These are phyloP conservation scores for Triadica sebifera DNA, from an alignment of 345 rosid species.

Conservation along the genomic window DNA sequence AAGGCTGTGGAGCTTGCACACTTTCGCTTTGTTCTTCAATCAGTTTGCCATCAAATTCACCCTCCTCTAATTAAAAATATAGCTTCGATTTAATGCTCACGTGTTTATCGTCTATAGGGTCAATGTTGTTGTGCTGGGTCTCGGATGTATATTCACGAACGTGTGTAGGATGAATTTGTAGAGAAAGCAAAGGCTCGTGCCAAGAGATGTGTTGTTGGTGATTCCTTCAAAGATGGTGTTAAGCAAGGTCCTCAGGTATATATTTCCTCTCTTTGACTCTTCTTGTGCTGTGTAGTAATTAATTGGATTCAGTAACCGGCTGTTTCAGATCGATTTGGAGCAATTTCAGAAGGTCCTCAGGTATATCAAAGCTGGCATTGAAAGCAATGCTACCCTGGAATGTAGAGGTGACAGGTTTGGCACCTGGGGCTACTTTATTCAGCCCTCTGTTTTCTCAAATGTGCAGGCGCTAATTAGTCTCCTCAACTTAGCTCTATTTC, in stretches of 20 bases:
- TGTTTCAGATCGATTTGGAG: constrained; percentile 55
- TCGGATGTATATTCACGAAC: constrained; percentile 29
- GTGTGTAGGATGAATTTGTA: constrained; percentile 60
- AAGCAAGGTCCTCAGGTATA: constrained; percentile 96
- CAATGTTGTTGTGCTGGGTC: constrained; percentile 35
- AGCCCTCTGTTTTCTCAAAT: constrained; percentile 93
- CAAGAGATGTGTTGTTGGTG: constrained; percentile 61
- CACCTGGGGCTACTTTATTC: constrained; percentile 67
- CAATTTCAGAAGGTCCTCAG: constrained; percentile 71
- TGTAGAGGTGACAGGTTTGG: constrained; percentile 79
- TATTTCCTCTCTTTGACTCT: too few species aligned
- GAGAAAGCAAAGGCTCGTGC: constrained; percentile 92
- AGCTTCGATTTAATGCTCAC: background rate
- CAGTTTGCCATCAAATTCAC: constrained; percentile 9
- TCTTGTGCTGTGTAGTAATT: background rate
- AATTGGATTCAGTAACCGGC: background rate
- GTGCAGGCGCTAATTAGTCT: constrained; percentile 45
- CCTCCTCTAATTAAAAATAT: background rate
- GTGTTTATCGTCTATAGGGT: constrained; percentile 21
- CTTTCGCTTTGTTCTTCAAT: constrained; percentile 32
- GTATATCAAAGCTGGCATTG: constrained; percentile 78
- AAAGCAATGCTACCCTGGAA: constrained; percentile 83
- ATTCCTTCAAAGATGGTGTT: constrained; percentile 77
- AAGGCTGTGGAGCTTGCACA: constrained; percentile 30
- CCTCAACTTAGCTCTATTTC: too few species aligned